Base-by-base conservation (phyloP, 2,329 filamentous ascomycete species). In the Sporothrix dimorphospora region DNA sequence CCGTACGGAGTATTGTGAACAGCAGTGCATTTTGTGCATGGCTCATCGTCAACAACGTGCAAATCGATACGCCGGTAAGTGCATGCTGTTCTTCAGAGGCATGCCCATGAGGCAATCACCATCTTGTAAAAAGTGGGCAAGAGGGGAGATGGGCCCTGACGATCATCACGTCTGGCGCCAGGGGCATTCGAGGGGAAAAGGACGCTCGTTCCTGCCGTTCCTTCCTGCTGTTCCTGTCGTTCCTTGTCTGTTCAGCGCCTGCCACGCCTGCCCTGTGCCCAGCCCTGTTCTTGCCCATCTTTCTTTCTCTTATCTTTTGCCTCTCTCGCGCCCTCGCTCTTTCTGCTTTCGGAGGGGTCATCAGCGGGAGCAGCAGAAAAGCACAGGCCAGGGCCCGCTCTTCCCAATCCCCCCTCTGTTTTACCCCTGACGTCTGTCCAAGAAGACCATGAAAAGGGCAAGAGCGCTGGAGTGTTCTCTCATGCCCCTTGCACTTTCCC, bases 61-160 rank as follows among this genome's bases (percentile, higher is more conserved):
- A 49, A 49, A n/a, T n/a, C n/a, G 45, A 47, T 4, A n/a, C 45
- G 45, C 6, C 7, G 47, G 4, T 9, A n/a, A 42, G 30, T 59
- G 55, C 30, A 30, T 30, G 24, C 40, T 42, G 40, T 40, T 61
- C 55, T 40, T 40, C 57, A 21, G 30, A 40, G 57, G 55, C 55
- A 61, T 61, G 55, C 12, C 3, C 47, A 27, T 27, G 21, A 7
- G 12, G 24, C 51, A 27, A 53, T 27, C 51, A 8, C 51, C 21
- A 30, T 55, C 24, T 24, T 30, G 21, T 14, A 34, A 63, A 42
- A 61, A 24, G 55, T 59, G 55, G 55, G 21, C 30, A 21, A 49
- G 47, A 49, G 42, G 16, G 61, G 63, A 47, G 45, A 49, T 49
- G 40, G 63, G 42, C 42, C 63, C 63, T 66, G 63, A 66, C 63